Conservation (phyloP, 2,329 filamentous ascomycete species). For the Beauveria bassiana region DNA sequence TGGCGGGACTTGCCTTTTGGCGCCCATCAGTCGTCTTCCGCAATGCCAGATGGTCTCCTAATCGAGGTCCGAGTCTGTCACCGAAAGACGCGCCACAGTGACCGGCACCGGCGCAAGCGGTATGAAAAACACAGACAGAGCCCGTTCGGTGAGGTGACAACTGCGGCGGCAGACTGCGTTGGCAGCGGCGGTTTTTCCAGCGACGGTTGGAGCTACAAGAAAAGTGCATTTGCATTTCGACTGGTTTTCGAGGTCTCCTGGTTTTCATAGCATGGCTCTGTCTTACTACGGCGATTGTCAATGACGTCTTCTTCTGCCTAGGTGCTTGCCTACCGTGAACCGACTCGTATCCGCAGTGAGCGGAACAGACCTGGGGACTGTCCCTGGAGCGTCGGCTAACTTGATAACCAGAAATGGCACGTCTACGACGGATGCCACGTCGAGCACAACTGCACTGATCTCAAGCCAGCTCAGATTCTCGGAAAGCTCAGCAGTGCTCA, state of each 20-base stretch:
- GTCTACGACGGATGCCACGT: constrained; percentile 51
- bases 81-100: constrained; percentile 35
- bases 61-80: constrained; percentile 16
- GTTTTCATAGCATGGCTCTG: too few species aligned
- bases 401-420: constrained; percentile 42
- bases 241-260: too few species aligned
- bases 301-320: constrained; percentile 42
- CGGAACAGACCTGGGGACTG: constrained; percentile 51
- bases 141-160: constrained; percentile 43
- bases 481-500: constrained; percentile 45
- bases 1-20: too few species aligned
- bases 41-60: too few species aligned
- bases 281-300: constrained; percentile 29
- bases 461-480: constrained; percentile 47
- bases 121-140: constrained; percentile 39
- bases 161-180: constrained; percentile 57
- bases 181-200: constrained; percentile 59
- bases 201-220: constrained; percentile 60
- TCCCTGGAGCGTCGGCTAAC: constrained; percentile 39
- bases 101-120: constrained; percentile 48
- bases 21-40: too few species aligned
- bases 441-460: constrained; percentile 41
- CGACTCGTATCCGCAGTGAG: constrained; percentile 47
- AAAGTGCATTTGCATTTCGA: constrained; percentile 21
- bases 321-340: constrained; percentile 52